A percentile compares a stretch with the other conserved stretches of the same genome.
phyloP scores from a whole-genome alignment of 768 basidiomycete species.

The Lenzites betulinus region DNA sequence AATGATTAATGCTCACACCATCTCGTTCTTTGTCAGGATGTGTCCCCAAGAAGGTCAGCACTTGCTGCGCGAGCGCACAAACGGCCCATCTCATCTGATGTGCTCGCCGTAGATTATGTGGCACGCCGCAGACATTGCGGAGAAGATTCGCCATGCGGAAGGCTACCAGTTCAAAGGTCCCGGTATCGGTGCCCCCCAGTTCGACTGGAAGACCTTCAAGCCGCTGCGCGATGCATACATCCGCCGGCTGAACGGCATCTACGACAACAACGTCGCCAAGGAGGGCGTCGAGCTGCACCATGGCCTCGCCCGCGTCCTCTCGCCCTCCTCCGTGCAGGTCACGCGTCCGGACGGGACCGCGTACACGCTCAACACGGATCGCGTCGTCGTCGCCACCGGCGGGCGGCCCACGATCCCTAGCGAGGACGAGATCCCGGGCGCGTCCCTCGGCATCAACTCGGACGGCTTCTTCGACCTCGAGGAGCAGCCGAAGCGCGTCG shows the following conservation, averaged over 20 bases:
- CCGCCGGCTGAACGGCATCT: conserved; percentile 83
- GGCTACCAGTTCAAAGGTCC: conserved; percentile 73
- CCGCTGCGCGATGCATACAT: conserved; percentile 96
- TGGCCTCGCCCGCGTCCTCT: conserved; percentile 75
- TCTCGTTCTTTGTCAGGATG: conserved; percentile 58
- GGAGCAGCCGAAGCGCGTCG: conserved; percentile 90
- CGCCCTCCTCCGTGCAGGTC: conserved; percentile 72
- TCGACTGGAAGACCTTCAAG: conserved; percentile 92
- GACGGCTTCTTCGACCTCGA: conserved; percentile 96
- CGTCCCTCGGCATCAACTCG: conserved; percentile 85
- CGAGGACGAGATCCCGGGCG: conserved; percentile 84
- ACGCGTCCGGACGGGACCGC: conserved; percentile 63
- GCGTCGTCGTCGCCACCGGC: conserved; percentile 84
- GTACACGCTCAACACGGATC: conserved; percentile 74
- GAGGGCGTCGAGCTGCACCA: conserved; percentile 87
- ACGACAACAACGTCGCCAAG: conserved; percentile 83
- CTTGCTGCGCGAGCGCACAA: not conserved
- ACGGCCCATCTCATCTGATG: not conserved
- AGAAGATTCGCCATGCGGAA: conserved; percentile 77
- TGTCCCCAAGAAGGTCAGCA: conserved; percentile 90
- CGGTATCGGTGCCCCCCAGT: conserved; percentile 53
- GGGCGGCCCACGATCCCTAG: conserved; percentile 80
- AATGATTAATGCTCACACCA: not conserved
- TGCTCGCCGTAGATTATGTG: conserved; percentile 80
- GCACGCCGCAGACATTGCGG: conserved; percentile 90